A percentile compares a stretch with the other conserved stretches of the same genome.
phyloP scores from a whole-genome alignment of 768 basidiomycete species.

The Pisolithus albus region DNA sequence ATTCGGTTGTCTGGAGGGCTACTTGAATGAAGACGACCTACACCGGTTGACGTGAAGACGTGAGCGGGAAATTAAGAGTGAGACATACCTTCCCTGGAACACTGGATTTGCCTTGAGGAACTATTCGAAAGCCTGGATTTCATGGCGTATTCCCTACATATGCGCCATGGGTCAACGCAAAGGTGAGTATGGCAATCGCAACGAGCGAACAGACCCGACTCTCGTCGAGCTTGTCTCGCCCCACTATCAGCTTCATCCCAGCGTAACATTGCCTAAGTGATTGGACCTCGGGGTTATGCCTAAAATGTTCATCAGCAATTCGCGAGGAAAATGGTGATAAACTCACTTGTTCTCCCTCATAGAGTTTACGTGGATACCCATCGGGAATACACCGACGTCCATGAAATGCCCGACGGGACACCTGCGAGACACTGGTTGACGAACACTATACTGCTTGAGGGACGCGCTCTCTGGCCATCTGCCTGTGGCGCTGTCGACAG shows the following conservation, averaged over 20 bases:
- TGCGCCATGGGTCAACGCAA: neutral
- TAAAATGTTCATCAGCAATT: constrained; percentile 19
- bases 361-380: constrained; percentile 77
- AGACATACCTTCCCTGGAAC: constrained; percentile 61
- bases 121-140: constrained; percentile 74
- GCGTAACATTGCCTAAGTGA: constrained; percentile 76
- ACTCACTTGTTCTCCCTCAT: constrained; percentile 61
- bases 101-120: constrained; percentile 78
- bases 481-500: constrained; percentile 60
- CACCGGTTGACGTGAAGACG: neutral
- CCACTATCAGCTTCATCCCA: constrained; percentile 83
- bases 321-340: neutral
- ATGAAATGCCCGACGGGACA: constrained; percentile 67
- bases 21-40: constrained; percentile 82
- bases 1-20: constrained; percentile 74
- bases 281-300: constrained; percentile 66
- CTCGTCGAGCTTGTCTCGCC: constrained; percentile 83
- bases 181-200: neutral
- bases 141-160: constrained; percentile 65
- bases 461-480: constrained; percentile 61
- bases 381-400: constrained; percentile 83
- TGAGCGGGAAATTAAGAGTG: neutral
- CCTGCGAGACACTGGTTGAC: constrained; percentile 91
- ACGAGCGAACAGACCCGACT: constrained; percentile 44
- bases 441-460: constrained; percentile 76